Base-by-base conservation (phyloP, 331 rosid species). In the Saraca asoca region DNA sequence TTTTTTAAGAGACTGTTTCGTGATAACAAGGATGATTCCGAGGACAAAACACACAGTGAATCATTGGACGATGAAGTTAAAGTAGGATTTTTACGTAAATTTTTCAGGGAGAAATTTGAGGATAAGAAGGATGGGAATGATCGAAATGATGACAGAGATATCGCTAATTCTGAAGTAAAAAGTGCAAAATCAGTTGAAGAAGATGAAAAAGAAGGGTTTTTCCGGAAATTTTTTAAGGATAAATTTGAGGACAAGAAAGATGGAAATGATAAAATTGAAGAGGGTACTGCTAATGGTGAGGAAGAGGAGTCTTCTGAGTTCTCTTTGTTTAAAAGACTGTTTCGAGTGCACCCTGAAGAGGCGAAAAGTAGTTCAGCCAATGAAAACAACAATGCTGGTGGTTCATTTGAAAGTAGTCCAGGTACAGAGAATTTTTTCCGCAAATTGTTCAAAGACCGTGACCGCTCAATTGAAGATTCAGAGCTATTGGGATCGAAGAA, bases 331-430 rank as follows among this genome's bases (percentile, higher is more conserved):
- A 90, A 91, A 57, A 83, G 84, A 70, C 68, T 94, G 70, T 94
- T 94, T 71, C 97, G 99, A 15, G 95, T 94, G 80, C 97, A 90
- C 76, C 97, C 99, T 12, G 96, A 88, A 80, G 99, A 90, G 60
- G 82, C 77, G 44, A 90, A 94, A 88, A 72, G 74, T 74, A 79
- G 72, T 64, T 73, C 62, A 7, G 68, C 75, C 73, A 82, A 75
- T 83, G 96, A 83, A 58, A 84, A 34, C 62, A 82, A 14, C 63
- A 82, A 55, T 31, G 64, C 73, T 15, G 78, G 88, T 59, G 79
- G 81, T 65, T 72, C 82, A 58, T 56, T 70, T 75, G 95, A 86
- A 79, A 88, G 97, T 75, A 94, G 97, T 75, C 97, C 96, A 41
- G 96, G 97, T 57, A 86, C 96, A 35, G 99, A 94, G 79, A 85